Evolutionary conservation across 495 filamentous ascomycete genomes (phyloP).

Genomic region (Aspergillus bridgeri): DNA sequence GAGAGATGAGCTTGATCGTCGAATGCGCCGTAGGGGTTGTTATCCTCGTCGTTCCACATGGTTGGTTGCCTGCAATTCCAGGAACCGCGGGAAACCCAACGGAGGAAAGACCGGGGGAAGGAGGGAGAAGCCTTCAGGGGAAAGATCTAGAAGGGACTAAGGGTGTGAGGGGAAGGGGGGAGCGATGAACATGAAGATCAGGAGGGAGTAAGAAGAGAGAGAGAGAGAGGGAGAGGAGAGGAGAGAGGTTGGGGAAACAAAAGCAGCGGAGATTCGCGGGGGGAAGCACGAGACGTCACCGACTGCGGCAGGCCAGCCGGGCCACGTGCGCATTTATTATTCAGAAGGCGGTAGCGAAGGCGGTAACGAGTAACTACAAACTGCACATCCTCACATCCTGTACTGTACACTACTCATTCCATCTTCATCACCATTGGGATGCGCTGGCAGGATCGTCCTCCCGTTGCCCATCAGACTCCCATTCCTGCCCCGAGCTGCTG

Average conservation of each 20-base stretch:
- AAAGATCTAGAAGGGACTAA: too few species aligned
- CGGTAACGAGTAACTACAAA: too few species aligned
- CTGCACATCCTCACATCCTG: too few species aligned
- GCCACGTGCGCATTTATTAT: background rate
- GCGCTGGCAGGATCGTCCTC: background rate
- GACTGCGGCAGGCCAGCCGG: background rate
- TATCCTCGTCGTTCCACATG: slow-evolving; percentile 85
- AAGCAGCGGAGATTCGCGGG: background rate
- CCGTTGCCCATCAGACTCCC: background rate
- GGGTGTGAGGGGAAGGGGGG: background rate
- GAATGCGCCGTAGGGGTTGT: slow-evolving; percentile 91
- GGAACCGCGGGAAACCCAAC: slow-evolving; percentile 2
- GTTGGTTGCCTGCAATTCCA: slow-evolving; percentile 14
- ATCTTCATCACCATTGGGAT: background rate
- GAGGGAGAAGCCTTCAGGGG: too few species aligned
- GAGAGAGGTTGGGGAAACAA: background rate
- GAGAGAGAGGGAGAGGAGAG: background rate
- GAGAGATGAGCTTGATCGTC: slow-evolving; percentile 78
- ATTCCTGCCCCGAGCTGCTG: background rate
- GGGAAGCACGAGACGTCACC: slow-evolving; percentile 2
- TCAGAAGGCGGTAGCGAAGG: too few species aligned
- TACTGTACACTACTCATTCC: too few species aligned
- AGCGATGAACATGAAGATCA: background rate
- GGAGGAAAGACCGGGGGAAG: background rate
- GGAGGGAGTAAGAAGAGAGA: background rate